Evolutionary conservation across 805 yeast species (phyloP), one percentile per base, ranked within the genome.

Genomic region (Hanseniaspora taiwanica): DNA sequence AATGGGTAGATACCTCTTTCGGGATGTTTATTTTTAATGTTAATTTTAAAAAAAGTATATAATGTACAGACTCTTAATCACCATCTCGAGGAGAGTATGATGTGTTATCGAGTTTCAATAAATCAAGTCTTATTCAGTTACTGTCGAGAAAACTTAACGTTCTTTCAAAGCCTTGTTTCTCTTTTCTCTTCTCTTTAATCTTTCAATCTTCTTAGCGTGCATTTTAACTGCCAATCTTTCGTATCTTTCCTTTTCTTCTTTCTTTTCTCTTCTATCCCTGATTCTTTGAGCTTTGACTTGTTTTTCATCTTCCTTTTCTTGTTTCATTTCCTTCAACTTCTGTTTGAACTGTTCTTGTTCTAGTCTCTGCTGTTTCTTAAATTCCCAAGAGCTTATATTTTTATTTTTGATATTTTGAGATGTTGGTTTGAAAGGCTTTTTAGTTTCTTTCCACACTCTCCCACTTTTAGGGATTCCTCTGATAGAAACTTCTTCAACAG

Each of bases 91-190:
- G n/a, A n/a, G n/a, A n/a, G n/a, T n/a, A n/a, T n/a, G n/a, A n/a
- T n/a, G n/a, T n/a, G n/a, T n/a, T n/a, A n/a, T n/a, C n/a, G n/a
- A n/a, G n/a, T n/a, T n/a, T n/a, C n/a, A n/a, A n/a, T n/a, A n/a
- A n/a, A n/a, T n/a, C n/a, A n/a, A n/a, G n/a, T n/a, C n/a, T n/a
- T n/a, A n/a, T n/a, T n/a, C n/a, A n/a, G n/a, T n/a, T n/a, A n/a
- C n/a, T n/a, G n/a, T n/a, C n/a, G n/a, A n/a, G n/a, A n/a, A n/a
- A 4, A 5, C 4, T 16, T 29, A 29, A 29, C 96, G 95, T 56
- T 87, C 97, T 58, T 79, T 85, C 58, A 87, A 76, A 53, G 86
- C 66, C 65, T 89, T 89, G 66, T 87, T 89, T 64, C 97, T 78
- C 80, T 89, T 89, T 58, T 89, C 98, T 56, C 81, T 78, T 66